Percentiles rank a stretch among this genome's conserved stretches.
phyloP scores from a whole-genome alignment of 2,329 filamentous ascomycete genomes.

The Colletotrichum brevisporum region DNA sequence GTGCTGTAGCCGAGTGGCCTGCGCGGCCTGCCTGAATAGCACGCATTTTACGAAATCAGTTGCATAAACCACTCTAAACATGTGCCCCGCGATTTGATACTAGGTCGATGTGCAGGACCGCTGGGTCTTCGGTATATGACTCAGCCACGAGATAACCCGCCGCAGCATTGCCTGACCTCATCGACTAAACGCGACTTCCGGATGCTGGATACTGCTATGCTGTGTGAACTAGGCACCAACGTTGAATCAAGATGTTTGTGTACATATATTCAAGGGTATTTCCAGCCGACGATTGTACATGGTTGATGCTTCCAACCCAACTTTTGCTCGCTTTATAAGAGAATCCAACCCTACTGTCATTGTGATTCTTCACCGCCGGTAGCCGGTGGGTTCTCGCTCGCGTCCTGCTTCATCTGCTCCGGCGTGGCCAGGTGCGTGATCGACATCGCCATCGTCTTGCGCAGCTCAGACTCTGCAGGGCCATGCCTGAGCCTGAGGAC shows the following conservation, averaged over 20 bases:
- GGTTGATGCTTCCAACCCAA: not conserved
- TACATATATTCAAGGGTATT: not conserved
- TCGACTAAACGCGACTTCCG: too few species aligned
- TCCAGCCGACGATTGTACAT: not conserved
- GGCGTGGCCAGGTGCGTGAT: not conserved
- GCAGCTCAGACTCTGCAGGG: too few species aligned
- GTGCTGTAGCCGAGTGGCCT: slow-evolving; percentile 24
- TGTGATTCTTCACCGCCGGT: too few species aligned
- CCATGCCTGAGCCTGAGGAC: not conserved
- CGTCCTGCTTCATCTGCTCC: not conserved
- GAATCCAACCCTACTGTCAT: too few species aligned
- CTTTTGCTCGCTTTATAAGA: not conserved
- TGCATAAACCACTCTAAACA: slow-evolving; percentile 24
- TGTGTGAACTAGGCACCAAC: not conserved
- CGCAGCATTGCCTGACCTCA: too few species aligned
- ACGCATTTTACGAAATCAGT: slow-evolving; percentile 32
- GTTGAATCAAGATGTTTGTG: not conserved
- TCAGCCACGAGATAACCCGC: too few species aligned
- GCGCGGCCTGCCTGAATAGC: slow-evolving; percentile 19
- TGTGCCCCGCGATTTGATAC: not conserved
- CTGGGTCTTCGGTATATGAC: not conserved
- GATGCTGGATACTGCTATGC: too few species aligned
- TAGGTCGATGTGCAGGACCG: not conserved
- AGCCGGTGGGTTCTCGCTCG: too few species aligned
- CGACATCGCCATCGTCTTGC: not conserved